phyloP scores from a whole-genome alignment of 345 rosid genomes.

The Hibiscus tridactylites region DNA sequence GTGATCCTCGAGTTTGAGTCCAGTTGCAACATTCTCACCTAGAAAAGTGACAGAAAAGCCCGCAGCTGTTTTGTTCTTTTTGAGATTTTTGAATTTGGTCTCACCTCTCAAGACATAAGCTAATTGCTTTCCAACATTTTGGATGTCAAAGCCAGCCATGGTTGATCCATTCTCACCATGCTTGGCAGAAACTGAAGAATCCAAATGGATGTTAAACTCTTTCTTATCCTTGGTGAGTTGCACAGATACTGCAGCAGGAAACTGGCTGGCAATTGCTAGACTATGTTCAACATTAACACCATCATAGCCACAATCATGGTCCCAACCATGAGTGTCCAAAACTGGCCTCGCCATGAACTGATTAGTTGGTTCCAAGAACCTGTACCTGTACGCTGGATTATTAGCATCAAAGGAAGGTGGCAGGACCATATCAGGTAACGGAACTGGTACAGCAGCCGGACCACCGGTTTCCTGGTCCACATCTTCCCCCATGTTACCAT shows the following conservation, averaged over 20 bases:
- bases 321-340: conserved; percentile 93
- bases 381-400: conserved; percentile 81
- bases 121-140: conserved; percentile 63
- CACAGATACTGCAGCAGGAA: conserved; percentile 68
- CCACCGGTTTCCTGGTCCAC: conserved; percentile 58
- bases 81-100: conserved; percentile 3
- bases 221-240: conserved; percentile 96
- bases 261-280: conserved; percentile 49
- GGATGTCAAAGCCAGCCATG: conserved; percentile 96
- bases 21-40: conserved; percentile 1
- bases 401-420: conserved; percentile 87
- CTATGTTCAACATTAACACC: conserved; percentile 79
- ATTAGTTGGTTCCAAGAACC: conserved; percentile 78
- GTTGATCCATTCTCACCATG: conserved; percentile 77
- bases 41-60: not conserved
- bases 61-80: not conserved
- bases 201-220: conserved; percentile 86
- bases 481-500: conserved; percentile 50
- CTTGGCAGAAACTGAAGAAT: conserved; percentile 74
- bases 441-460: conserved; percentile 86
- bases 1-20: conserved; percentile 14
- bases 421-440: conserved; percentile 79
- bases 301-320: conserved; percentile 96
- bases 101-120: not conserved
- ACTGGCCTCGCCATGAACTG: conserved; percentile 88